A percentile compares a stretch with the other conserved stretches of the same genome.
These are phyloP conservation scores for Angophora floribunda DNA, from an alignment of 345 rosid species.

Conservation along the genomic window DNA sequence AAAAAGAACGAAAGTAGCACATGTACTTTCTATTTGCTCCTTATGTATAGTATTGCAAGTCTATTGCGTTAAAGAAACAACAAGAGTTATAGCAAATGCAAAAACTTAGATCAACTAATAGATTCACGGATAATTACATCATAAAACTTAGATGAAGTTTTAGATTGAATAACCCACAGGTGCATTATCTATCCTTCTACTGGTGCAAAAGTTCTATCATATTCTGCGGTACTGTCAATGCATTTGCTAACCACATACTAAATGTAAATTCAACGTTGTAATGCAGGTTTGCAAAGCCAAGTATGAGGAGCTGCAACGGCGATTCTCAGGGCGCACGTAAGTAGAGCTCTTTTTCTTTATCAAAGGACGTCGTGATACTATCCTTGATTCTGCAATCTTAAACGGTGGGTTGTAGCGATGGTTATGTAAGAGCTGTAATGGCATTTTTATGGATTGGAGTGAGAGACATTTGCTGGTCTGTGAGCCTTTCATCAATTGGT, in stretches of 20 bases:
- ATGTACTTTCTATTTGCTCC: background rate
- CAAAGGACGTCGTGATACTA: background rate
- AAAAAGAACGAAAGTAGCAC: background rate
- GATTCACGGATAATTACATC: background rate
- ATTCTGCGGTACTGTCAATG: background rate
- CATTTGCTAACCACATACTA: background rate
- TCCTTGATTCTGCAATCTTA: background rate
- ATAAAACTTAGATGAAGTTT: background rate
- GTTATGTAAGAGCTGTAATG: background rate
- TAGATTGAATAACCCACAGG: background rate
- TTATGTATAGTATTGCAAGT: background rate
- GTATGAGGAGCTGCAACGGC: constrained; percentile 61
- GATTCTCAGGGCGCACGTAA: constrained; percentile 64
- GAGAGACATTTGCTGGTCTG: background rate
- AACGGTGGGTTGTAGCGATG: background rate
- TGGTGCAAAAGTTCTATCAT: background rate
- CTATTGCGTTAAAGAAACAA: background rate
- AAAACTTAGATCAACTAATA: background rate
- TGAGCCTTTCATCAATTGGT: background rate
- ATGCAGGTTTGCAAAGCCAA: constrained; percentile 69
- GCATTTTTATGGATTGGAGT: background rate
- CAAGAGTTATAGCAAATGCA: background rate
- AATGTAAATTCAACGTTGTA: background rate
- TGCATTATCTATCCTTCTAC: background rate
- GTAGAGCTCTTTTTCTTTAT: background rate